Evolutionary conservation across 768 basidiomycete species (phyloP), one percentile per base, ranked within the genome.

Genomic region (Kwoniella bestiolae): DNA sequence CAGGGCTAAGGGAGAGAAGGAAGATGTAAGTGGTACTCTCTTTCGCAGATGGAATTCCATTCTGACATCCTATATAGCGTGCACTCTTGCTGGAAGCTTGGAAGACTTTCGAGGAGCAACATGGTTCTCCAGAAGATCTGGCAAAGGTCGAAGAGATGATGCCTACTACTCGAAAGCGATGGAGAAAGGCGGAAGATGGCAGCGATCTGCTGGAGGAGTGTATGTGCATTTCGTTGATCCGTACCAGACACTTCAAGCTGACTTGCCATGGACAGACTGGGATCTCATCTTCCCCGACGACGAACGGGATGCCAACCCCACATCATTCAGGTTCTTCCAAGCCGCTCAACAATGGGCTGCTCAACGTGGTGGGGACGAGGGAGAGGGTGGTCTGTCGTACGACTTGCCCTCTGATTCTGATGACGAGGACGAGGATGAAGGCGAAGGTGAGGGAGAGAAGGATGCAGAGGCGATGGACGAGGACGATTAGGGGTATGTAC

Each of bases 221-320:
- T 86, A 73, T 38, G 66, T 69, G 25, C 25, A 57, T 5, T 60
- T 6, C 5, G 18, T 45, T 32, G 26, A 0, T 16, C 2, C n/a
- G 44, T 26, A 26, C 34, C 7, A 18, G 14, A 18, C 23, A 26
- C 35, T 2, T 31, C 7, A 46, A 4, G 35, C 41, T 25, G 16
- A 31, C 52, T 29, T 46, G 23, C 6, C 23, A 2, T 14, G 4
- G n/a, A 63, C 66, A 94, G 94, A 95, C 74, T 95, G 91, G 89
- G 94, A 95, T 76, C 87, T 94, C 75, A 89, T 94, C 23, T 98
- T 97, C 80, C 89, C 93, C 28, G 95, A 97, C 83, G 95, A 98
- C 85, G 93, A 96, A 76, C 86, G 89, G 57, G 94, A 95, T 75
- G 87, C 90, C 50, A 95, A 96, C 75, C 92, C 94, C 0, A 89